Evolutionary conservation across 2,329 filamentous ascomycete species (phyloP).

Genomic region (Cyphellophora europaea): DNA sequence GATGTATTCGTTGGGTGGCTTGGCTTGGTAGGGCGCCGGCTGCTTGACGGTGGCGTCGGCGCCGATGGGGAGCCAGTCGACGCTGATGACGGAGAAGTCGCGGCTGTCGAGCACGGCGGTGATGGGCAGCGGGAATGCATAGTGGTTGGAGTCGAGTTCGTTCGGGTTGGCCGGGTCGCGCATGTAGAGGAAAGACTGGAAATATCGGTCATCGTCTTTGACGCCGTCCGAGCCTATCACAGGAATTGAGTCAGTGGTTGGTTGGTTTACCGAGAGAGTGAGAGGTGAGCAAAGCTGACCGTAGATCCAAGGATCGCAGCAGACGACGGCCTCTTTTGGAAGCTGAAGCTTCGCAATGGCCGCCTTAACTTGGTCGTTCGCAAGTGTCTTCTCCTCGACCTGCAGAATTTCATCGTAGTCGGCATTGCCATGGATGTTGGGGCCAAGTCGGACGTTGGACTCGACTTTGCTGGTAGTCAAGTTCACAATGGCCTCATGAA

Average conservation of each 20-base stretch:
- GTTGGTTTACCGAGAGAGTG: too few relatives aligned
- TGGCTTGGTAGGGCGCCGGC: slow-evolving; percentile 9
- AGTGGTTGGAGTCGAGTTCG: slow-evolving; percentile 59
- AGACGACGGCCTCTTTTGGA: slow-evolving; percentile 46
- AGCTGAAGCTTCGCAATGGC: slow-evolving; percentile 52
- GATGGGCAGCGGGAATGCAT: slow-evolving; percentile 57
- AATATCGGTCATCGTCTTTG: slow-evolving; percentile 42
- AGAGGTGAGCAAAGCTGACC: too few relatives aligned
- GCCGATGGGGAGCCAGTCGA: slow-evolving; percentile 61
- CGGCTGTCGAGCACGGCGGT: slow-evolving; percentile 57
- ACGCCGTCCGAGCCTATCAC: slow-evolving; percentile 46
- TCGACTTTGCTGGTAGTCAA: slow-evolving; percentile 39
- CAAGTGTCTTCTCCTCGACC: slow-evolving; percentile 48
- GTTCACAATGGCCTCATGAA: slow-evolving; percentile 48
- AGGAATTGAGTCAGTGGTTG: slow-evolving; percentile 1
- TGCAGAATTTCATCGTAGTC: slow-evolving; percentile 52
- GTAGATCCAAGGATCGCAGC: slow-evolving; percentile 63
- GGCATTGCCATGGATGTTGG: slow-evolving; percentile 44
- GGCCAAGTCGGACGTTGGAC: slow-evolving; percentile 40
- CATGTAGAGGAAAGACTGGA: slow-evolving; percentile 60
- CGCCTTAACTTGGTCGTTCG: slow-evolving; percentile 46
- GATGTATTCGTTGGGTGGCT: slow-evolving; percentile 55
- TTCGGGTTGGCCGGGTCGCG: slow-evolving; percentile 50
- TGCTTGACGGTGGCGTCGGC: slow-evolving; percentile 45
- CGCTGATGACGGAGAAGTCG: slow-evolving; percentile 56